Evolutionary conservation across 2,329 filamentous ascomycete genomes (phyloP).

Genomic region (Calonectria naviculata): DNA sequence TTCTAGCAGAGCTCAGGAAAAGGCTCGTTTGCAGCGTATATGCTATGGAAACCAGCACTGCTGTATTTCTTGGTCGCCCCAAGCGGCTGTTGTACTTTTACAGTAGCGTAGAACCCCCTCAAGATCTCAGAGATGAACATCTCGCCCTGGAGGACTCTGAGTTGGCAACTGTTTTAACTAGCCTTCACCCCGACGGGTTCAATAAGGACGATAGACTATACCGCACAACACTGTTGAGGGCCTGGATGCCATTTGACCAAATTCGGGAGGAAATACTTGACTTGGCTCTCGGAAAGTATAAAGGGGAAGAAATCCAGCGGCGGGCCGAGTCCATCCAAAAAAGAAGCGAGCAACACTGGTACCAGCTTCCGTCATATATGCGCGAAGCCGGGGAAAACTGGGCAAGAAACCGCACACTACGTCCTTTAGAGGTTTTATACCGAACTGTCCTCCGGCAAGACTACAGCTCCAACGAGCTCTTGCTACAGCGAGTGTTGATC

Average conservation of each 20-base stretch:
- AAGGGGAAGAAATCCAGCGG: neutral
- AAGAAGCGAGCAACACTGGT: neutral
- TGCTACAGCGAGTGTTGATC: conserved; percentile 7
- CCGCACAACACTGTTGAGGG: conserved; percentile 3
- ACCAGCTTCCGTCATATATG: neutral
- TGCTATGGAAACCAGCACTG: neutral
- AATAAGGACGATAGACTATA: neutral
- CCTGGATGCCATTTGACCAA: conserved; percentile 9
- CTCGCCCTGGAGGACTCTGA: neutral
- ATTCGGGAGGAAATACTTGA: conserved; percentile 10
- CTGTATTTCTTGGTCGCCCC: conserved; percentile 8
- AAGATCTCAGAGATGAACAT: neutral
- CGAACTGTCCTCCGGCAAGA: conserved; percentile 7
- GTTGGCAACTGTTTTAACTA: neutral
- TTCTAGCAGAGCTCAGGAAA: conserved; percentile 7
- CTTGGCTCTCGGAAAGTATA: neutral
- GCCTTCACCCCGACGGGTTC: neutral
- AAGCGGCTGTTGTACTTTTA: conserved; percentile 4
- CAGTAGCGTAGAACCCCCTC: neutral
- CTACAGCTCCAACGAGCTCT: neutral
- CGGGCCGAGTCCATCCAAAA: neutral
- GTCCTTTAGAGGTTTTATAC: neutral
- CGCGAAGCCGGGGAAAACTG: neutral
- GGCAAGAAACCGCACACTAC: neutral
- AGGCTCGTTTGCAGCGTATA: neutral